phyloP scores from a whole-genome alignment of 129 eudicot species.

The Arctium minus region DNA sequence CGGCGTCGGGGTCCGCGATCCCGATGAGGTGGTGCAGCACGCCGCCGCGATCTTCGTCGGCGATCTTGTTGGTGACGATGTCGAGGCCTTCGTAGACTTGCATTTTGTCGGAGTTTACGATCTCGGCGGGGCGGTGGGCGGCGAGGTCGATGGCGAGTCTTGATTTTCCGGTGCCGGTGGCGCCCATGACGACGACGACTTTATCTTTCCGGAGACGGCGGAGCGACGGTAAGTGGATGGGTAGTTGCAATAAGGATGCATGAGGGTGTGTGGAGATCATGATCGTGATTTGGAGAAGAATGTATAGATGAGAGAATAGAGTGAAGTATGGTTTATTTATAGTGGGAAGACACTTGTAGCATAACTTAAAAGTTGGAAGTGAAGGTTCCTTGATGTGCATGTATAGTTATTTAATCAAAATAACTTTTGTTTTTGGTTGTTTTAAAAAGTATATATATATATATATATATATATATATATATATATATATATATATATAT shows the following conservation, averaged over 20 bases:
- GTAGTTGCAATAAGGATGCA: conserved; percentile 35
- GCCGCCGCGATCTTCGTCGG: conserved; percentile 50
- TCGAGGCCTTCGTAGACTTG: conserved; percentile 77
- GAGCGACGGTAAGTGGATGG: conserved; percentile 27
- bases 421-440: no score
- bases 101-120: conserved; percentile 86
- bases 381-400: not conserved
- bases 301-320: not conserved
- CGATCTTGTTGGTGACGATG: conserved; percentile 69
- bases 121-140: conserved; percentile 50
- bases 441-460: no score
- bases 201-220: conserved; percentile 45
- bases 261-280: conserved; percentile 41
- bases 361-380: no score
- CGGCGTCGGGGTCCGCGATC: conserved; percentile 41
- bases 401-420: not conserved
- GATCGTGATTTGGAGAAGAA: conserved; percentile 21
- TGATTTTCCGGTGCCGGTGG: conserved; percentile 90
- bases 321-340: not conserved
- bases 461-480: no score
- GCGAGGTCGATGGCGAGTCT: conserved; percentile 75
- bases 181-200: conserved; percentile 87
- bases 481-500: no score
- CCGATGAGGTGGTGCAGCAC: conserved; percentile 89
- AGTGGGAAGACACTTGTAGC: not conserved